phyloP scores from a whole-genome alignment of 345 rosid species.

The Populus tremula region DNA sequence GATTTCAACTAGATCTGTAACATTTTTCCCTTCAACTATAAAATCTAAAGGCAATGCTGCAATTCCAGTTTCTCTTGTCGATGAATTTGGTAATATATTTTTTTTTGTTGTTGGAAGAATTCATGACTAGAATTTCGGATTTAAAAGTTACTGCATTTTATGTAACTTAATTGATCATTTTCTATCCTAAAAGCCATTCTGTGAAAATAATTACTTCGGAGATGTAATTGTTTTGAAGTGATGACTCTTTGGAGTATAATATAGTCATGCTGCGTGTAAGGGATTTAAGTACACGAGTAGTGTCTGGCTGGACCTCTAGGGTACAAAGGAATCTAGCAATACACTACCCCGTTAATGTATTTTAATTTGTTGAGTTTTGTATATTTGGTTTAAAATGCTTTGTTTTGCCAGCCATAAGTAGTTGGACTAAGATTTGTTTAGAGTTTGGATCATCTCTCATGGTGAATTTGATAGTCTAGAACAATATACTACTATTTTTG shows the following conservation, averaged over 20 bases:
- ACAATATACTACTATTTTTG: neutral
- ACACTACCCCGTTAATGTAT: neutral
- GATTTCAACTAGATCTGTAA: conserved; percentile 36
- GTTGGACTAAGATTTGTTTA: conserved; percentile 16
- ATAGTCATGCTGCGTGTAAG: neutral
- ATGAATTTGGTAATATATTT: neutral
- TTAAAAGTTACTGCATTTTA: neutral
- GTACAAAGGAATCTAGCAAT: conserved; percentile 2
- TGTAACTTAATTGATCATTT: neutral
- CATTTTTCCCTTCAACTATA: neutral
- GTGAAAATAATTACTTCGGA: neutral
- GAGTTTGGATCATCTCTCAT: conserved; percentile 7
- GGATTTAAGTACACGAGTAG: neutral
- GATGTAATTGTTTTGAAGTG: neutral
- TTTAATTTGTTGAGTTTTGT: neutral
- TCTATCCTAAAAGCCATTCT: neutral
- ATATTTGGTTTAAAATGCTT: neutral
- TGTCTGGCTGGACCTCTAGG: conserved; percentile 1
- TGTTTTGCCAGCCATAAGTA: neutral
- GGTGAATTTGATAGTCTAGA: neutral
- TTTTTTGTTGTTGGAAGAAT: neutral
- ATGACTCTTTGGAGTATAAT: no score
- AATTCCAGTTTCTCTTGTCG: conserved; percentile 7
- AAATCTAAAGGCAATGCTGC: conserved; percentile 8
- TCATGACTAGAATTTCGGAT: neutral